phyloP scores from a whole-genome alignment of 2,329 filamentous ascomycete genomes.

The Pseudofabraea citricarpa region DNA sequence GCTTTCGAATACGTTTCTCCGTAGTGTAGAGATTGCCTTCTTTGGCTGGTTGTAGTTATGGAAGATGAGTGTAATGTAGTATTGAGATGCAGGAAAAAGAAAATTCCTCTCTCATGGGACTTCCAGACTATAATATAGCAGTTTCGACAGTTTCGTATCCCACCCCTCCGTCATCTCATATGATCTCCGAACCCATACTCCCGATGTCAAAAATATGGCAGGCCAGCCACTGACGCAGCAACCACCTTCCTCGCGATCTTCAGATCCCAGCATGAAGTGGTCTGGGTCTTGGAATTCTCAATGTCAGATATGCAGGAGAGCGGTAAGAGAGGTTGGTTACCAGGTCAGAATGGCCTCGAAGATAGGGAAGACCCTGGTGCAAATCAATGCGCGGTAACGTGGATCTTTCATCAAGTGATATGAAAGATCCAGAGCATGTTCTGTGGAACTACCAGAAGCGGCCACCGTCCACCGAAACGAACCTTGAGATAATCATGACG shows the following conservation, averaged over 20 bases:
- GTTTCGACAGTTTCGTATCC: constrained; percentile 8
- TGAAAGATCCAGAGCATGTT: not conserved
- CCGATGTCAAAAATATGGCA: constrained; percentile 3
- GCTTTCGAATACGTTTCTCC: constrained; percentile 12
- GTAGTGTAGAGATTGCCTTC: constrained; percentile 6
- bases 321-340: constrained; percentile 5
- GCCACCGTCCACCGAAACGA: not conserved
- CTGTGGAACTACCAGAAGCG: not conserved
- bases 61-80: not conserved
- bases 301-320: not conserved
- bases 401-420: not conserved
- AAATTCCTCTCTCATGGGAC: constrained; percentile 6
- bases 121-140: constrained; percentile 11
- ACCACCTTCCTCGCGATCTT: not conserved
- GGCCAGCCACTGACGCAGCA: not conserved
- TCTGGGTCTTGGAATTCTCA: not conserved
- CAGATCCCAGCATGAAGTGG: constrained; percentile 1
- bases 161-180: constrained; percentile 12
- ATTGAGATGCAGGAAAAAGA: constrained; percentile 1
- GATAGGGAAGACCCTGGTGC: constrained; percentile 13
- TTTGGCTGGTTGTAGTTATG: constrained; percentile 1
- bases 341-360: constrained; percentile 1
- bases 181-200: constrained; percentile 6
- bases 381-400: constrained; percentile 18
- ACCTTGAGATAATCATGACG: constrained; percentile 2